These are phyloP conservation scores for Polysphondylium violaceum DNA, from an alignment of 78 protist species.

Conservation along the genomic window DNA sequence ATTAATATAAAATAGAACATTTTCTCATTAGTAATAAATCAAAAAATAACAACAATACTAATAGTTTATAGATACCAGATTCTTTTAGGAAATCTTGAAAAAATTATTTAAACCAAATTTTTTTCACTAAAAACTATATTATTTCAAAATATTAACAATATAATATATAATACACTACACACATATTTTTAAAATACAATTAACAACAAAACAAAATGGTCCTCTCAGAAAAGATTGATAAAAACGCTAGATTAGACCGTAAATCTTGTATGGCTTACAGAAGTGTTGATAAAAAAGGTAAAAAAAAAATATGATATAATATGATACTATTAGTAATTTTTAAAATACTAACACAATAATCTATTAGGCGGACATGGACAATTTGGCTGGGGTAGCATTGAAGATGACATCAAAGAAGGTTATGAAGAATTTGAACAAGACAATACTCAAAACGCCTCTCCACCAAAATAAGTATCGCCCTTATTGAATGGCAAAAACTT, in stretches of 20 bases:
- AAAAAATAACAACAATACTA: too few relatives aligned
- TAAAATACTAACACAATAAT: not conserved
- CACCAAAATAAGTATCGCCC: not conserved
- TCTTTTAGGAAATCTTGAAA: too few relatives aligned
- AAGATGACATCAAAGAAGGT: slow-evolving; percentile 1
- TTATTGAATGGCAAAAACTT: too few relatives aligned
- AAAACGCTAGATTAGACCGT: slow-evolving; percentile 70
- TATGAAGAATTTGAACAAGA: slow-evolving; percentile 21
- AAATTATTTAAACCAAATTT: too few relatives aligned
- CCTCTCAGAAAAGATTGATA: slow-evolving; percentile 63
- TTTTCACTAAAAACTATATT: not conserved
- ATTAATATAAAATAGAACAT: not conserved
- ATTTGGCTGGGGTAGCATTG: slow-evolving; percentile 57
- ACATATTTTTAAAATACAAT: not conserved
- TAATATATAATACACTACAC: not conserved
- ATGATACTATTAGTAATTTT: slow-evolving; percentile 4
- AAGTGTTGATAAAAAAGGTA: slow-evolving; percentile 51
- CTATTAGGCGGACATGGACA: slow-evolving; percentile 40
- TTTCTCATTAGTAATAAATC: too few relatives aligned
- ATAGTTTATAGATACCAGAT: too few relatives aligned
- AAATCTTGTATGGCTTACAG: slow-evolving; percentile 36
- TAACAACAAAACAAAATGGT: slow-evolving; percentile 35
- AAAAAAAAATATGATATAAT: not conserved
- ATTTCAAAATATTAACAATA: not conserved
- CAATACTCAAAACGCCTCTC: not conserved